Evolutionary conservation across 129 eudicot genomes (phyloP).

Genomic region (Tagetes erecta): DNA sequence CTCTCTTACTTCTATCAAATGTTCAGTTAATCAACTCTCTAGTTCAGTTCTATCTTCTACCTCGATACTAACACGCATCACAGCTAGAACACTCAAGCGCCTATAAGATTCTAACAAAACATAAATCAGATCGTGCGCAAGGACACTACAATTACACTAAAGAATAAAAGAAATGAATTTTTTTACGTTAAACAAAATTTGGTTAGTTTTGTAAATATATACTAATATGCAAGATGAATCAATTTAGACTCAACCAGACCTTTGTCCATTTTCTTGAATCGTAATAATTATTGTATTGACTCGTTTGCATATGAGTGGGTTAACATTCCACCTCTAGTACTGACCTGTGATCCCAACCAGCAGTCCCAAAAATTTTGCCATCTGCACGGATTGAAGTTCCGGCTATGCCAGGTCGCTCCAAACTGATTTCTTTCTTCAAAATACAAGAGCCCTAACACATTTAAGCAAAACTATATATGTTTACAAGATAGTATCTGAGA

Average conservation of each 20-base stretch:
- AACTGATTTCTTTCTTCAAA: constrained; percentile 71
- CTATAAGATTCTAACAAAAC: neutral
- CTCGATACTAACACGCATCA: no score
- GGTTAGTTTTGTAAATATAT: neutral
- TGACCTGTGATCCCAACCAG: constrained; percentile 95
- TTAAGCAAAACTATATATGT: neutral
- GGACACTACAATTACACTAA: neutral
- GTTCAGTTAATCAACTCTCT: no score
- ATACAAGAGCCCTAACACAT: constrained; percentile 56
- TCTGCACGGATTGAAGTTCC: constrained; percentile 70
- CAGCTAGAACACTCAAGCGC: neutral
- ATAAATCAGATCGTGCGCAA: neutral
- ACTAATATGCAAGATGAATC: neutral
- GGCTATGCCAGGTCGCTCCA: constrained; percentile 88
- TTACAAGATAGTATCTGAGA: no score
- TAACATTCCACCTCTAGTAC: neutral
- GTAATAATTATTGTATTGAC: neutral
- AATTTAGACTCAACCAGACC: neutral
- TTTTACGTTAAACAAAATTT: neutral
- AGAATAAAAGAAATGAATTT: neutral
- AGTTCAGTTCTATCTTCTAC: no score
- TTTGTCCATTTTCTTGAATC: neutral
- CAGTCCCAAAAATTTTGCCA: constrained; percentile 73
- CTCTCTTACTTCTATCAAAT: no score
- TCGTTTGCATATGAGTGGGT: neutral